These are phyloP conservation scores for Heritiera littoralis DNA, from an alignment of 345 rosid genomes.

Conservation along the genomic window DNA sequence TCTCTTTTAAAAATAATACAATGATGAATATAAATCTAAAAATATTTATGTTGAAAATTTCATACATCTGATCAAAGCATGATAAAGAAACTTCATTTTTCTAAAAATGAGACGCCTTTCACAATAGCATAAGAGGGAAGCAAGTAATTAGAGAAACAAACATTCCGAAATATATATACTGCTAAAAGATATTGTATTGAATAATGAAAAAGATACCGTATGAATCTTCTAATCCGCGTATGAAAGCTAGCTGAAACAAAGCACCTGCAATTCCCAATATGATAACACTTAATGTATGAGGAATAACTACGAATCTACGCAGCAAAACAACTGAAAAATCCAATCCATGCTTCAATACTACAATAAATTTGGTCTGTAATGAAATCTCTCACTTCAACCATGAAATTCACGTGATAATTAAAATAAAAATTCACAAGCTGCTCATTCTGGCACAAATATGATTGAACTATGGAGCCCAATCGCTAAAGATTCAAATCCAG, in stretches of 20 bases:
- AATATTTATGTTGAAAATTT: not conserved
- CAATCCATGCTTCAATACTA: not conserved
- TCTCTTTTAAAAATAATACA: not conserved
- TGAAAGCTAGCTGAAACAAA: constrained; percentile 79
- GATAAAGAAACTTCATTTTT: not conserved
- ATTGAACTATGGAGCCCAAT: not conserved
- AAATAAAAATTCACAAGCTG: not conserved
- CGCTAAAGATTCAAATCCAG: not conserved
- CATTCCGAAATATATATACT: not conserved
- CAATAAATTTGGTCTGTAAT: not conserved
- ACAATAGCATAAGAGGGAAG: not conserved
- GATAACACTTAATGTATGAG: not conserved
- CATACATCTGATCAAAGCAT: not conserved
- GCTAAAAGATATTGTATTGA: not conserved
- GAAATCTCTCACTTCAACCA: not conserved
- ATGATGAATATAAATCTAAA: not conserved
- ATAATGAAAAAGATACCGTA: constrained; percentile 43
- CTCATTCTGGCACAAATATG: not conserved
- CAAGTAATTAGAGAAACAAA: not conserved
- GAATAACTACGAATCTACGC: not conserved
- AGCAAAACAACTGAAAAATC: not conserved
- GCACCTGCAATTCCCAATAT: constrained; percentile 63
- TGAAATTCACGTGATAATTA: not conserved
- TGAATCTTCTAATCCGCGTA: constrained; percentile 70
- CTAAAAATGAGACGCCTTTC: not conserved